Percentiles rank a stretch among this genome's conserved stretches.
These are phyloP conservation scores for Cutaneotrichosporon sp. DNA, from an alignment of 1,284 basidiomycete species.

Conservation along the genomic window DNA sequence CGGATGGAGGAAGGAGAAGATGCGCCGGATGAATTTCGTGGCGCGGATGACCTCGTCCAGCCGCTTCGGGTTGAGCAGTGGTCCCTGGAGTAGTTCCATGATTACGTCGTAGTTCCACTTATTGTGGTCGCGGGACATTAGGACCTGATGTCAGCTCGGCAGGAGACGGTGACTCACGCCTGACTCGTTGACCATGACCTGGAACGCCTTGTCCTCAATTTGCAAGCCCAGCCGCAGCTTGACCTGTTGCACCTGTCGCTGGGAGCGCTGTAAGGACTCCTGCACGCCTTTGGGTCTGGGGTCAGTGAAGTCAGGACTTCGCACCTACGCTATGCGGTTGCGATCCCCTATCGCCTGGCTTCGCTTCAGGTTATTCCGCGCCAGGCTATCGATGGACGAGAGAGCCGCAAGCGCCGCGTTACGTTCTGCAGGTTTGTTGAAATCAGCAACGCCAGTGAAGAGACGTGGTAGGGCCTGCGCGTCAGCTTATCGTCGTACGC, in stretches of 20 bases:
- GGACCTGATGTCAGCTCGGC: constrained; percentile 57
- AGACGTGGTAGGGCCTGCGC: constrained; percentile 73
- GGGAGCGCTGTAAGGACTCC: constrained; percentile 79
- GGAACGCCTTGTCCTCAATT: constrained; percentile 88
- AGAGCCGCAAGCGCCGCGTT: constrained; percentile 80
- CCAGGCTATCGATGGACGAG: constrained; percentile 83
- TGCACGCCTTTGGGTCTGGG: constrained; percentile 48
- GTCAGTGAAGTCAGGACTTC: neutral
- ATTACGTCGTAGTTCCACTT: constrained; percentile 91
- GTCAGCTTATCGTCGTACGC: neutral
- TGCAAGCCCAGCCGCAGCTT: constrained; percentile 84
- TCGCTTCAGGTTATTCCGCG: constrained; percentile 61
- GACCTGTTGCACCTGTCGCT: constrained; percentile 82
- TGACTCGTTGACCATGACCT: constrained; percentile 72
- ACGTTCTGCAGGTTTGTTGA: constrained; percentile 58
- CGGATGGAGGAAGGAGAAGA: constrained; percentile 91
- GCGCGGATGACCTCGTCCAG: constrained; percentile 93
- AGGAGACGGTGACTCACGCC: constrained; percentile 53
- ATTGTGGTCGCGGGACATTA: constrained; percentile 78
- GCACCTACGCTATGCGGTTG: constrained; percentile 2
- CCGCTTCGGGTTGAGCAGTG: constrained; percentile 83
- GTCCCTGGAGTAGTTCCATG: constrained; percentile 86
- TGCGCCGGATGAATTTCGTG: constrained; percentile 75
- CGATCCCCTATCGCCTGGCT: constrained; percentile 9
- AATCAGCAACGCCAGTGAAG: constrained; percentile 74